These are phyloP conservation scores for Papiliotrema laurentii DNA, from an alignment of 1,284 basidiomycete genomes.

Conservation along the genomic window DNA sequence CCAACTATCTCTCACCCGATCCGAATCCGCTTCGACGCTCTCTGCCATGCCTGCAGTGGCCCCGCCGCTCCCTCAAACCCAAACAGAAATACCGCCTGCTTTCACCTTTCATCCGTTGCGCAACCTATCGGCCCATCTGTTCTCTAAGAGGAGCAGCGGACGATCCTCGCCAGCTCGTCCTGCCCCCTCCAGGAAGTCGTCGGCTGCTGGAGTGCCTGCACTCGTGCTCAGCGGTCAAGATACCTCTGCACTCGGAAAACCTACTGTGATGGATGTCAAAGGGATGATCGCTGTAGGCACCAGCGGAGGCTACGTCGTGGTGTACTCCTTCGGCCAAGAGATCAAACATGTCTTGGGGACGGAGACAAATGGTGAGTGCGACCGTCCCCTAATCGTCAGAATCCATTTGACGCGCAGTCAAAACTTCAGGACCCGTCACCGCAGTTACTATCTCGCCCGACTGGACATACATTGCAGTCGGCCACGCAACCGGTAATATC, in stretches of 20 bases:
- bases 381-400: not conserved
- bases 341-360: slow-evolving; percentile 72
- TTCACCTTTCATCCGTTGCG: slow-evolving; percentile 54
- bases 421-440: slow-evolving; percentile 72
- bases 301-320: slow-evolving; percentile 67
- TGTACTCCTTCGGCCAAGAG: slow-evolving; percentile 88
- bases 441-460: slow-evolving; percentile 88
- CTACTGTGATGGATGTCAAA: slow-evolving; percentile 77
- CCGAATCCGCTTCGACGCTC: slow-evolving; percentile 33
- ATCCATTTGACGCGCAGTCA: slow-evolving; percentile 48
- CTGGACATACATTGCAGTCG: slow-evolving; percentile 86
- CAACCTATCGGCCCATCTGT: slow-evolving; percentile 56
- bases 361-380: slow-evolving; percentile 58
- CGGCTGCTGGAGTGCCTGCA: not conserved
- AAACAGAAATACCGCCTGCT: slow-evolving; percentile 18
- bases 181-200: not conserved
- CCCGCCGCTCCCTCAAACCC: slow-evolving; percentile 1
- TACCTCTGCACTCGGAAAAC: slow-evolving; percentile 58
- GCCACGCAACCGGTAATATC: slow-evolving; percentile 79
- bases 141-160: slow-evolving; percentile 29
- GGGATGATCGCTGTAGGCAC: slow-evolving; percentile 89
- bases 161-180: slow-evolving; percentile 54
- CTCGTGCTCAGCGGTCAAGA: no score
- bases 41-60: slow-evolving; percentile 9
- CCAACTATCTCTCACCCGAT: slow-evolving; percentile 35